Evolutionary conservation across 441 rosid genomes (phyloP).

Genomic region (Populus trichocarpa): DNA sequence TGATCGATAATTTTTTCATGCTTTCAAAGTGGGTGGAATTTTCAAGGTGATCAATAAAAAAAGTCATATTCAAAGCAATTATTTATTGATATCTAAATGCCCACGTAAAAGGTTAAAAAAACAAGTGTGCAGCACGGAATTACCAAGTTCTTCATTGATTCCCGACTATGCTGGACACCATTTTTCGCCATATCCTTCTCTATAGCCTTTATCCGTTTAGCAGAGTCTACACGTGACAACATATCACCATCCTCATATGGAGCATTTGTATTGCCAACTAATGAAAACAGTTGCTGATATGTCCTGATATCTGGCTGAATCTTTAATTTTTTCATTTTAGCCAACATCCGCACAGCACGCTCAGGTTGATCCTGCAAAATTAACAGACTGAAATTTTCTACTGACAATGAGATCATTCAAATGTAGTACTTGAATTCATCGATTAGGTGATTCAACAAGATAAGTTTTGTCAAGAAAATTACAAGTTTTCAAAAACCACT

Average conservation of each 20-base stretch:
- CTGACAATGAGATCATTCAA: not conserved
- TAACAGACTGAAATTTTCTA: conserved; percentile 12
- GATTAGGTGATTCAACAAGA: not conserved
- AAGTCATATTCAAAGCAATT: not conserved
- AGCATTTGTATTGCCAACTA: conserved; percentile 71
- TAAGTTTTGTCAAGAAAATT: not conserved
- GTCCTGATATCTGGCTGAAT: conserved; percentile 63
- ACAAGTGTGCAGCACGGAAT: conserved; percentile 12
- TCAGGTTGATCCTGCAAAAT: conserved; percentile 76
- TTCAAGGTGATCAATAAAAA: not conserved
- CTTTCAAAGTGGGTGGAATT: not conserved
- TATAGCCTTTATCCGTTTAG: conserved; percentile 67
- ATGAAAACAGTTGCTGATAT: conserved; percentile 65
- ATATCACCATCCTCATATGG: conserved; percentile 67
- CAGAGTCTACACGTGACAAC: conserved; percentile 52
- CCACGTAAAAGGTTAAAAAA: conserved; percentile 15
- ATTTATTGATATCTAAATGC: conserved; percentile 4
- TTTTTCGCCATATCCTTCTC: conserved; percentile 75
- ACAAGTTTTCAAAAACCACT: not conserved
- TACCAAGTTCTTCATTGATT: conserved; percentile 71
- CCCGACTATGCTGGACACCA: conserved; percentile 60
- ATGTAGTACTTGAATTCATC: not conserved
- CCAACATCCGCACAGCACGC: conserved; percentile 60
- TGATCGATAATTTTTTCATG: not conserved
- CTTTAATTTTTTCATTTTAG: conserved; percentile 65